Percentiles rank a stretch among this genome's conserved stretches.
Conservation (phyloP, 2,329 filamentous ascomycete species). For the Penicillium sp. region DNA sequence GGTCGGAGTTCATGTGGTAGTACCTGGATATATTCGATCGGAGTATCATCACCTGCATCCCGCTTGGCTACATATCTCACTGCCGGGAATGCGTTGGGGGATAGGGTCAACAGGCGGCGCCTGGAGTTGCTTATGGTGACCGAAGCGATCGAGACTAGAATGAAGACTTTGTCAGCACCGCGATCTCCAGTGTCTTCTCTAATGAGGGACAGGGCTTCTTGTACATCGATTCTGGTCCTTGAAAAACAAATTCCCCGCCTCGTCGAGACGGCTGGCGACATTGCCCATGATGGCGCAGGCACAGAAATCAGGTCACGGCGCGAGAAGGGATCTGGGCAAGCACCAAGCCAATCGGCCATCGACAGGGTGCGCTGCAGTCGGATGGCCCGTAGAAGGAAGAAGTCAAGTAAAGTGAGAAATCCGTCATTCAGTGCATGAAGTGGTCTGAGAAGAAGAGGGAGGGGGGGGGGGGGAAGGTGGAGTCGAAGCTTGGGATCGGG, state of each 20-base stretch:
- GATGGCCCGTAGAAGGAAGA: slow-evolving; percentile 18
- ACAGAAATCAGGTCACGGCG: slow-evolving; percentile 27
- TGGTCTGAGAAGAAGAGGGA: background rate
- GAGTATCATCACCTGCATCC: slow-evolving; percentile 69
- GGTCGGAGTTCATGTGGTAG: background rate
- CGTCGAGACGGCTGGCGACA: slow-evolving; percentile 84
- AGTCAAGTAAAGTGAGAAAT: slow-evolving; percentile 12
- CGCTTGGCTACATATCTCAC: slow-evolving; percentile 72
- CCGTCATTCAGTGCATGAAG: slow-evolving; percentile 25
- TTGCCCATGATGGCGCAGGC: slow-evolving; percentile 72
- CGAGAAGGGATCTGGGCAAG: slow-evolving; percentile 28
- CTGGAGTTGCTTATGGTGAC: slow-evolving; percentile 78
- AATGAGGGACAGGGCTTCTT: slow-evolving; percentile 3
- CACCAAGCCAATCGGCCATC: slow-evolving; percentile 33
- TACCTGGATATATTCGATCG: slow-evolving; percentile 92
- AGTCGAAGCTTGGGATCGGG: slow-evolving; percentile 16
- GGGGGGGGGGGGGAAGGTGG: slow-evolving; percentile 6
- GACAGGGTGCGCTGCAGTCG: slow-evolving; percentile 29
- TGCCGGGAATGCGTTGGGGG: slow-evolving; percentile 85
- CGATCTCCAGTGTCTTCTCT: background rate
- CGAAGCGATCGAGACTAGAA: slow-evolving; percentile 79
- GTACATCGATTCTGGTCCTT: slow-evolving; percentile 90
- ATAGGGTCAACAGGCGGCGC: slow-evolving; percentile 73
- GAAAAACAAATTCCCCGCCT: slow-evolving; percentile 74
- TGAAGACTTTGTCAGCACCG: slow-evolving; percentile 12